Evolutionary conservation across 2,329 filamentous ascomycete genomes (phyloP).

Genomic region (Colletotrichum simmondsii): DNA sequence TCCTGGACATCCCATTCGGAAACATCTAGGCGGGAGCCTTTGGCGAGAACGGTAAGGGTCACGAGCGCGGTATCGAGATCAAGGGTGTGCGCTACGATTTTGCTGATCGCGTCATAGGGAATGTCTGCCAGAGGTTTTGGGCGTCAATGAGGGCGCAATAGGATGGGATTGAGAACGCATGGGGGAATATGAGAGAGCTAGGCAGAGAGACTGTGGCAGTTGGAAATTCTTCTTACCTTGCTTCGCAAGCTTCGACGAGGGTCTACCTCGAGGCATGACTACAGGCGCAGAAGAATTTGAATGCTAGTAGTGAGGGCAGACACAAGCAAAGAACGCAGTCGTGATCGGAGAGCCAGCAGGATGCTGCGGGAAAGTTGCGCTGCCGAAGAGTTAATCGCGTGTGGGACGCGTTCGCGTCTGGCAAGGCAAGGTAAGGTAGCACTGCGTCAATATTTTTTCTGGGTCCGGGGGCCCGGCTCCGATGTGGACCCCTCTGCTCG

Average conservation of each 20-base stretch:
- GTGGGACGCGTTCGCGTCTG: slow-evolving; percentile 20
- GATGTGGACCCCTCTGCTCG: background rate
- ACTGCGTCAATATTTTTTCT: background rate
- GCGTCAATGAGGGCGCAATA: background rate
- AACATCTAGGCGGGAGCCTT: slow-evolving; percentile 1
- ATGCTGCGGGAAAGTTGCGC: background rate
- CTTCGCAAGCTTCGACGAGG: slow-evolving; percentile 9
- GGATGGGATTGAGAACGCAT: background rate
- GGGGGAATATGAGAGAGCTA: background rate
- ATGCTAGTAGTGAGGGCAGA: too few species aligned
- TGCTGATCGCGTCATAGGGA: slow-evolving; percentile 24
- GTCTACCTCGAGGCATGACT: slow-evolving; percentile 21
- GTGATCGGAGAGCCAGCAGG: background rate
- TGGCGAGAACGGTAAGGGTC: slow-evolving; percentile 19
- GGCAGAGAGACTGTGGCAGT: background rate
- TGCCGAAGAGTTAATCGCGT: background rate
- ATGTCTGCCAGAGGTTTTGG: background rate
- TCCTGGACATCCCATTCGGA: slow-evolving; percentile 32
- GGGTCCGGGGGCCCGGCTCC: background rate
- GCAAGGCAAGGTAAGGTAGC: background rate
- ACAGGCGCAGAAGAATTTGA: background rate
- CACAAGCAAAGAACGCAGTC: background rate
- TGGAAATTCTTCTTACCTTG: slow-evolving; percentile 8
- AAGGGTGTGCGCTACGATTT: slow-evolving; percentile 15
- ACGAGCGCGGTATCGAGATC: slow-evolving; percentile 21